Percentiles rank a stretch among this genome's conserved stretches.
phyloP scores from a whole-genome alignment of 108 stramenopile species.

The Pseudonitzschia multiseries region DNA sequence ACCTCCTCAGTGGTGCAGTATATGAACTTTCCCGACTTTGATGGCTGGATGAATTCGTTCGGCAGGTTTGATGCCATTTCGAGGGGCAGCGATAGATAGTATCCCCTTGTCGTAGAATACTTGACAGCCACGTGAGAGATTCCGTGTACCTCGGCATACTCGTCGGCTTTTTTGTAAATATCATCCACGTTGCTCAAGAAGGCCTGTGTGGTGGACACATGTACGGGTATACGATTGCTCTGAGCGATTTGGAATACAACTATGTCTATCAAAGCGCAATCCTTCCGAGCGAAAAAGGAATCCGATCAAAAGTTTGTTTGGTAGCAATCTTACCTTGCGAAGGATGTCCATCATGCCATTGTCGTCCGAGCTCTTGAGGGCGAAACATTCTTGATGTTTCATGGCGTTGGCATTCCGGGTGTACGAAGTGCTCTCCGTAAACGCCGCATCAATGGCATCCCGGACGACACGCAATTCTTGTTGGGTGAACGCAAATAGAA shows the following conservation, averaged over 20 bases:
- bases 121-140: conserved; percentile 71
- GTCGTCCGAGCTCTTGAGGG: conserved; percentile 71
- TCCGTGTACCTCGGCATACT: conserved; percentile 79
- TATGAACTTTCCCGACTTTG: conserved; percentile 68
- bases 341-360: conserved; percentile 86
- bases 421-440: conserved; percentile 77
- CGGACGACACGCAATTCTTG: conserved; percentile 66
- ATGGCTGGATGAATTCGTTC: conserved; percentile 75
- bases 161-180: conserved; percentile 85
- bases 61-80: conserved; percentile 68
- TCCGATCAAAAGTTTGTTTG: neutral
- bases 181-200: conserved; percentile 90
- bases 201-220: conserved; percentile 18
- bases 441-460: conserved; percentile 57
- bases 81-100: conserved; percentile 70
- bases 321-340: conserved; percentile 41
- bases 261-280: neutral
- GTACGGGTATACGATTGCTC: too few species aligned
- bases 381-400: conserved; percentile 92
- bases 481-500: conserved; percentile 68
- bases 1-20: conserved; percentile 89
- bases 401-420: conserved; percentile 77
- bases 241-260: too few species aligned
- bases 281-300: neutral
- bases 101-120: conserved; percentile 71